Base-by-base conservation (phyloP, 177 flowering plant species). In the Tripterygium wilfordii region DNA sequence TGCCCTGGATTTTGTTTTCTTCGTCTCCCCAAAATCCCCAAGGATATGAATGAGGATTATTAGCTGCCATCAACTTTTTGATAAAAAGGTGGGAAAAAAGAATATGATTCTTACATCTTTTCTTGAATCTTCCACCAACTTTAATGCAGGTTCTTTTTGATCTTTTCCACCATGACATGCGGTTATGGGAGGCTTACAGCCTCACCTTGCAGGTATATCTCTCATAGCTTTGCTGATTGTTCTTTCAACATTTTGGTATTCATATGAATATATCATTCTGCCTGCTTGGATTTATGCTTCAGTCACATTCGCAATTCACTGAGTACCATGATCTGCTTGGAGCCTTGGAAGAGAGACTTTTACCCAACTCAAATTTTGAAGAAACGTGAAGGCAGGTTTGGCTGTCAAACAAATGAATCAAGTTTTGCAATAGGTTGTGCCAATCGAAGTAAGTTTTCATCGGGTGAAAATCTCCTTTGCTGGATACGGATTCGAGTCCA, bases 171-270 rank as follows among this genome's bases (percentile, higher is more conserved):
- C 84, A 82, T 63, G 96, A 94, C 59, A 58, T 65, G 67, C 73
- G 92, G 42, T 53, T 88, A 38, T 92, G 98, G 98, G 76, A 70
- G 49, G 96, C 96, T 35, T 92, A 92, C 60, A 70, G 73, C 57
- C 46, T 59, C 9, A 92, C 94, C 27, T 65, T 92, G 38, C 83
- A 83, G 96, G 98, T 91, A 60, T 32, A 0, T 54, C n/a, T 65
- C 21, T 10, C 28, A 18, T 1, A 26, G 15, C 6, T 36, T 10
- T 15, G 12, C 39, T 39, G 10, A 10, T 24, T 2, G n/a, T 0
- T 3, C 2, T 25, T 17, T 3, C 10, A 31, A 8, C 12, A 3
- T 32, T 2, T 29, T 31, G 20, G 1, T 19, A 10, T 5, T 45
- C 14, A 15, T 14, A 16, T 18, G 26, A 1, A 46, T 19, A 4